Conservation (phyloP, 2,329 filamentous ascomycete genomes). For the Cordyceps cicadae region DNA sequence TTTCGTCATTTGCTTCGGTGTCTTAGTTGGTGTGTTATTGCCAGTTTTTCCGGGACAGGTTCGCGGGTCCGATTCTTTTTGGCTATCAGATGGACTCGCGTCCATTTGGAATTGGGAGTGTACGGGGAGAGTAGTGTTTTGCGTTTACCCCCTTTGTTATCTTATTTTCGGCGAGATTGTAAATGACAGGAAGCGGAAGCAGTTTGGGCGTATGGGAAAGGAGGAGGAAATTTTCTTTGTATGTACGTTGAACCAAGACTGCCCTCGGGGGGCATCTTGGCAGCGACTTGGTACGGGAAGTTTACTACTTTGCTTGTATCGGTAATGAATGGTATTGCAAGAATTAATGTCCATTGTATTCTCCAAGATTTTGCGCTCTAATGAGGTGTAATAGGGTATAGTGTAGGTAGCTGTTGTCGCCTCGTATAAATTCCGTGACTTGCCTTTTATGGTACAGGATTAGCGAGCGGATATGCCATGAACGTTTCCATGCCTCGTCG, state of each 20-base stretch:
- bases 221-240: not conserved
- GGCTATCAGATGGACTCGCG: not conserved
- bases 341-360: not conserved
- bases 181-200: not conserved
- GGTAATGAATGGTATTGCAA: slow-evolving; percentile 4
- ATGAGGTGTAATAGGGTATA: not conserved
- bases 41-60: not conserved
- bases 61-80: not conserved
- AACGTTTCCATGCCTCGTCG: not conserved
- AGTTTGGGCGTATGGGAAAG: slow-evolving; percentile 3
- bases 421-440: not conserved
- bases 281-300: not conserved
- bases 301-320: not conserved
- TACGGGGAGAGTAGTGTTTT: not conserved
- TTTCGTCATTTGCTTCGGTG: slow-evolving; percentile 1
- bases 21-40: not conserved
- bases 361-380: not conserved
- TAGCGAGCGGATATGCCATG: not conserved
- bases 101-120: slow-evolving; percentile 3
- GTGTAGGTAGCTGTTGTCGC: not conserved
- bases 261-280: not conserved
- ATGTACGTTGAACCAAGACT: not conserved
- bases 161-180: not conserved
- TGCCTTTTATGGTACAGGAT: not conserved
- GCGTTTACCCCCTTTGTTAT: too few relatives aligned